phyloP scores from a whole-genome alignment of 768 basidiomycete species.

The Tulasnella sp. region DNA sequence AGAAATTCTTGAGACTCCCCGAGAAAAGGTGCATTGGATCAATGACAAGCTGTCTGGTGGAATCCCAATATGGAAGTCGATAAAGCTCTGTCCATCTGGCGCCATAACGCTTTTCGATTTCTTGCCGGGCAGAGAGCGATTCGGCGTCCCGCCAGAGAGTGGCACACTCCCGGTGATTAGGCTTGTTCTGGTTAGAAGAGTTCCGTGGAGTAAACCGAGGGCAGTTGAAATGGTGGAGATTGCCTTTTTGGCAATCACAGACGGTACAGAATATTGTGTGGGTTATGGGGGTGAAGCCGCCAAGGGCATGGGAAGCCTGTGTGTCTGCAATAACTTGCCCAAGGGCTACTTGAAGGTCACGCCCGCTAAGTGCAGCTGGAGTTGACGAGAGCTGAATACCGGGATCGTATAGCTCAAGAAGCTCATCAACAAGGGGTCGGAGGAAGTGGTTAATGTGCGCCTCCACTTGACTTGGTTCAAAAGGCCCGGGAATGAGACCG shows the following conservation, averaged over 20 bases:
- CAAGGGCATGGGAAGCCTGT: slow-evolving; percentile 26
- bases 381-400: slow-evolving; percentile 30
- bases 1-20: neutral
- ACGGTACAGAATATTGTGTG: neutral
- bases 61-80: slow-evolving; percentile 35
- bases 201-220: neutral
- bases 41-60: slow-evolving; percentile 28
- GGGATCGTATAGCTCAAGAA: slow-evolving; percentile 28
- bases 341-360: slow-evolving; percentile 26
- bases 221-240: neutral
- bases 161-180: neutral
- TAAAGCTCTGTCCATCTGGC: slow-evolving; percentile 31
- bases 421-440: slow-evolving; percentile 31
- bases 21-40: slow-evolving; percentile 38
- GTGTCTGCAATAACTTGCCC: slow-evolving; percentile 33
- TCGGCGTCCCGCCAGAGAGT: neutral
- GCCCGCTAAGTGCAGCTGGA: slow-evolving; percentile 22
- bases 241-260: neutral
- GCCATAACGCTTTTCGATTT: slow-evolving; percentile 24
- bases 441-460: slow-evolving; percentile 31
- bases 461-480: slow-evolving; percentile 26
- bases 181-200: no score
- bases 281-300: slow-evolving; percentile 24
- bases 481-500: slow-evolving; percentile 34
- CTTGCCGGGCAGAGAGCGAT: neutral